Base-by-base conservation (phyloP, 208 protist species). In the Trypanosoma congolense region DNA sequence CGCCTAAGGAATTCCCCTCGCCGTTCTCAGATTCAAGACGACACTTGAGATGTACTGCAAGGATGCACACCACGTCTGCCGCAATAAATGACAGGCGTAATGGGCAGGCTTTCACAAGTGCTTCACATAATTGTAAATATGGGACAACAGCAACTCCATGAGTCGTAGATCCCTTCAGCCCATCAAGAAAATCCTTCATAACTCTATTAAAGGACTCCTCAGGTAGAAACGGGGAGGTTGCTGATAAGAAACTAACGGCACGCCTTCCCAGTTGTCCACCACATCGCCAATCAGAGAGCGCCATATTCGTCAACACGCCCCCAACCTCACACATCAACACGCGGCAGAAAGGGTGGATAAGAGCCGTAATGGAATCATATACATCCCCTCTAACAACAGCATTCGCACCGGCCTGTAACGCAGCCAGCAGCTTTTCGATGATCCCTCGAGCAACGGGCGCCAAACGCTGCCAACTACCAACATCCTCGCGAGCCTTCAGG, bases 401-500 rank as follows among this genome's bases (percentile, higher is more conserved):
- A 6, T 43, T 26, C 30, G 0, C 31, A n/a, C 21, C 46, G 12
- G 46, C 38, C 4, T 43, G 6, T 18, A 67, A 42, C 42, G 35
- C 58, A 19, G 36, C 46, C 22, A 61, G 14, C 29, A 67, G 38
- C 36, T 25, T 6, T 12, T 19, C 33, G 38, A 43, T 61, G 14
- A 67, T 61, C 53, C 51, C 28, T 5, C 43, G 49, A 30, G 40
- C 41, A 42, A 51, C n/a, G 43, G 50, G 33, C 30, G 8, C 1
- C 16, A 62, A 19, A 53, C 47, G 55, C 59, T 87, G 75, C 75
- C 75, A 83, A 8, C 65, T 68, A 5, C 63, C 45, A 4, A 80
- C 26, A 46, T 63, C 71, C 21, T 56, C 44, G 42, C 65, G 71
- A 10, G 71, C 70, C 44, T 61, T 69, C 10, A 66, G 67, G 1